Evolutionary conservation across 169 alveolate species (phyloP), one percentile per base, ranked within the genome.

Genomic region (Besnoitia besnoiti): DNA sequence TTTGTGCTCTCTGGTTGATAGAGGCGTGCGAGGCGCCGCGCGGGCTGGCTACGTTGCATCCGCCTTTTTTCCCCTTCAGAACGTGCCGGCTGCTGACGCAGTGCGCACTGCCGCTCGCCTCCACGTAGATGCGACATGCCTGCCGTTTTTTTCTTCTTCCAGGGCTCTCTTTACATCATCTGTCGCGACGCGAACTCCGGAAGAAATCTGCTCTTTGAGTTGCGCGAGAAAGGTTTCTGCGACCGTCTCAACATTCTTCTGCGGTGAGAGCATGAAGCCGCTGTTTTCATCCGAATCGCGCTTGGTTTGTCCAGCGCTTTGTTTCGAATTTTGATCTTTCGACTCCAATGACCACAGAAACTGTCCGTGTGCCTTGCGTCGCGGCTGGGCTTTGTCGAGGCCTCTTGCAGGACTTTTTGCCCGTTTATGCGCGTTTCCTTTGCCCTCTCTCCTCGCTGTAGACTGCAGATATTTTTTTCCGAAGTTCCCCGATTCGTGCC

Each of bases 161-260:
- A 91, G 94, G 94, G 62, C 33, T 80, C 94, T 14, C 94, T 91
- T 39, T 91, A 76, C 35, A 91, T 91, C 47, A 82, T 91, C 35
- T 76, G 90, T 37, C 85, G 84, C 44, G 93, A 88, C 19, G 94
- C 88, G 30, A 49, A 76, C 19, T 42, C 82, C 39, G 82, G 82
- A 1, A n/a, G 82, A 73, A 82, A 61, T 62, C 51, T 82, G 44
- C 75, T 91, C 73, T 62, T 91, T 12, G 94, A 91, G 51, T 46
- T 91, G 85, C 84, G 76, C 37, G 94, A 91, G 44, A 91, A 91
- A 42, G 76, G 91, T 61, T 46, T 91, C 33, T 84, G 59, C 46
- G 94, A 91, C 44, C 94, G 94, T 42, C 91, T 91, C 62, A 62
- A 89, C 79, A 91, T 91, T 76, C 85, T 91, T 82, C 88, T 91